A percentile compares a stretch with the other conserved stretches of the same genome.
phyloP scores from a whole-genome alignment of 768 basidiomycete species.

The Suillus alpinus region DNA sequence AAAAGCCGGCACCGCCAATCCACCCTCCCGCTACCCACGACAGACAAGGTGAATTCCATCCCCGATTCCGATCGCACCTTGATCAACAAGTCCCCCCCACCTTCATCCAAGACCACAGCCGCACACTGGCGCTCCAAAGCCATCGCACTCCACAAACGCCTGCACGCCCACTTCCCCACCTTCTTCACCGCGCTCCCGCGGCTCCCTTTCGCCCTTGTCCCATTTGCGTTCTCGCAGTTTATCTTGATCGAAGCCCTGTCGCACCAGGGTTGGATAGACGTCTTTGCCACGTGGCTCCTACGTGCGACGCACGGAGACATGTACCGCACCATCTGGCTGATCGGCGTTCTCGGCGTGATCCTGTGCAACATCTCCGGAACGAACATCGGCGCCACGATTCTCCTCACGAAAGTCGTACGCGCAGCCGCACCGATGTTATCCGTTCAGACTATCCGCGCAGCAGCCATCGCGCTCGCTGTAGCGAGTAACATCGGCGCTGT shows the following conservation, averaged over 20 bases:
- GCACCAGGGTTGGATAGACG: slow-evolving; percentile 82
- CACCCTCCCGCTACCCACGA: background rate
- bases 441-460: slow-evolving; percentile 43
- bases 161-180: slow-evolving; percentile 60
- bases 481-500: slow-evolving; percentile 91
- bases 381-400: slow-evolving; percentile 89
- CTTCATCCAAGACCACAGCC: background rate
- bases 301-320: slow-evolving; percentile 41
- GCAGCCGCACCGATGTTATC: slow-evolving; percentile 38
- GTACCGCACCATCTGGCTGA: slow-evolving; percentile 56
- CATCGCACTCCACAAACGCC: background rate
- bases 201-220: slow-evolving; percentile 78
- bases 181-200: slow-evolving; percentile 61
- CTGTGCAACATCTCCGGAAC: slow-evolving; percentile 84
- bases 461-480: slow-evolving; percentile 74
- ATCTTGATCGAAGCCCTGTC: slow-evolving; percentile 86
- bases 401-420: slow-evolving; percentile 77
- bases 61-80: slow-evolving; percentile 7
- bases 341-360: slow-evolving; percentile 70
- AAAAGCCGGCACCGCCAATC: background rate
- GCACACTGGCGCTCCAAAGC: background rate
- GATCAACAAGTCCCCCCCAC: background rate
- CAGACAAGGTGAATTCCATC: slow-evolving; percentile 1
- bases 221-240: slow-evolving; percentile 94
- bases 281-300: slow-evolving; percentile 72